These are phyloP conservation scores for Lachancea nothofagi DNA, from an alignment of 805 yeast species.

Conservation along the genomic window DNA sequence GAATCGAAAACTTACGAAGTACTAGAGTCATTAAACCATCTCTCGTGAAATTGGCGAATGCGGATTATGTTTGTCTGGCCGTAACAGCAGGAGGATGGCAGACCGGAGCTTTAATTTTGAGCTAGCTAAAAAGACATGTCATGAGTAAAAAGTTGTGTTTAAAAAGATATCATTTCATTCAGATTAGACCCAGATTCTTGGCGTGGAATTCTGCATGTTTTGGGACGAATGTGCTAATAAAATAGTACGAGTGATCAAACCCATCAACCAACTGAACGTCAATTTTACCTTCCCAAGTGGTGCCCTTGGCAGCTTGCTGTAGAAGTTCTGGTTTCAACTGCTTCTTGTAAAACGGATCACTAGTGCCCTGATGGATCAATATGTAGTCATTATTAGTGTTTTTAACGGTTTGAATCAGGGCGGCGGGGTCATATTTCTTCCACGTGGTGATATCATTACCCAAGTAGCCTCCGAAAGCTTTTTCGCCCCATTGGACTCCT, in stretches of 20 bases:
- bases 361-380: constrained; percentile 76
- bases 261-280: constrained; percentile 64
- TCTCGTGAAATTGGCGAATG: constrained; percentile 31
- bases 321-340: constrained; percentile 77
- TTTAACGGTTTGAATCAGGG: constrained; percentile 45
- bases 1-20: constrained; percentile 30
- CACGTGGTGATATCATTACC: constrained; percentile 51
- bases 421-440: constrained; percentile 80
- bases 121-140: constrained; percentile 5
- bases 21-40: constrained; percentile 41
- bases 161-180: constrained; percentile 8
- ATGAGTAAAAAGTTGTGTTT: neutral
- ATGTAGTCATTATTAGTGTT: constrained; percentile 56
- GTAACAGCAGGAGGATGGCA: constrained; percentile 81
- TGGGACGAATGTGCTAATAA: constrained; percentile 70
- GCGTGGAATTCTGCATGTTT: constrained; percentile 88
- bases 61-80: constrained; percentile 45
- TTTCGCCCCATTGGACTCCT: constrained; percentile 79
- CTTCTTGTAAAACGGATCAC: constrained; percentile 62
- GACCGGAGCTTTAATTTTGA: constrained; percentile 52
- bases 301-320: constrained; percentile 48
- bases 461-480: constrained; percentile 74
- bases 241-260: constrained; percentile 88
- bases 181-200: constrained; percentile 42
- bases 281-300: constrained; percentile 56